Evolutionary conservation across 2,329 filamentous ascomycete genomes (phyloP).

Genomic region (Metarhizium rileyi): DNA sequence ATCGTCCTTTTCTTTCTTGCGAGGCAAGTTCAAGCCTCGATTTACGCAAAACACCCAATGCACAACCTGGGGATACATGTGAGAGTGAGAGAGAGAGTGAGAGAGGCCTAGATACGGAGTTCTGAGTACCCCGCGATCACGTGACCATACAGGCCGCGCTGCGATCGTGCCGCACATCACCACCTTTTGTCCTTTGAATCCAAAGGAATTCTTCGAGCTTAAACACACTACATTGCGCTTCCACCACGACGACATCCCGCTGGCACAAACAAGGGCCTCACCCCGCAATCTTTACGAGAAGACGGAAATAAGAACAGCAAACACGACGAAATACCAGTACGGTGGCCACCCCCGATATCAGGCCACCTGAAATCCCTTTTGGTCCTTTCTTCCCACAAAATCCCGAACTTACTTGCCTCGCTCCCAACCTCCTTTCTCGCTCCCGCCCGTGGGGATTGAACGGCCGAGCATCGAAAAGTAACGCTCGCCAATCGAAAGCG

Average conservation of each 20-base stretch:
- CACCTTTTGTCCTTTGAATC: constrained; percentile 9
- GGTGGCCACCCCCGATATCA: background rate
- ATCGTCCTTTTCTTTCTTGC: background rate
- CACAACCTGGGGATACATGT: too few species aligned
- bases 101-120: background rate
- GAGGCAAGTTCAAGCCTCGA: background rate
- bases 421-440: constrained; percentile 2
- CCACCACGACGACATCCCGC: constrained; percentile 3
- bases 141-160: constrained; percentile 20
- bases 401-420: constrained; percentile 1
- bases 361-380: background rate
- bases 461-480: background rate
- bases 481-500: background rate
- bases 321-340: background rate
- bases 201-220: constrained; percentile 3
- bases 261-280: constrained; percentile 11
- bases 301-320: background rate
- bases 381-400: constrained; percentile 5
- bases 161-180: constrained; percentile 20
- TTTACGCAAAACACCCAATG: too few species aligned
- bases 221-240: constrained; percentile 4
- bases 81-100: too few species aligned
- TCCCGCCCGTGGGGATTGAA: constrained; percentile 1
- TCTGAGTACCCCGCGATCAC: constrained; percentile 22
- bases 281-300: constrained; percentile 8